These are phyloP conservation scores for Ceratocystis colombiana DNA, from an alignment of 2,329 filamentous ascomycete genomes.

Conservation along the genomic window DNA sequence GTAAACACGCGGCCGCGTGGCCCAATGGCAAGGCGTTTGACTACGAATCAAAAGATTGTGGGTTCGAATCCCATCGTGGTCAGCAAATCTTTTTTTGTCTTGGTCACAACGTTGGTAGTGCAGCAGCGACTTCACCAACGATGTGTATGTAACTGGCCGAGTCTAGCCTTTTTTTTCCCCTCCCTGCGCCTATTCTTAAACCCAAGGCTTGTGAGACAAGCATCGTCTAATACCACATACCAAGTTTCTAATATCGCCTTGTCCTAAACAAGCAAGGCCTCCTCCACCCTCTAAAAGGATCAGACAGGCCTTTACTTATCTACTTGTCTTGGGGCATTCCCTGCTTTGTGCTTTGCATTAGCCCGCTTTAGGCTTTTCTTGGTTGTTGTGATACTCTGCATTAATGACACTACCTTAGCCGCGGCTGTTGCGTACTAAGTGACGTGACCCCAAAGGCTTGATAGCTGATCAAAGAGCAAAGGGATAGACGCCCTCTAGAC, in stretches of 20 bases:
- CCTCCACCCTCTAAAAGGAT: background rate
- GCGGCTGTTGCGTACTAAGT: background rate
- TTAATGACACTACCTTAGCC: background rate
- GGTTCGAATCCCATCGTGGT: constrained; percentile 23
- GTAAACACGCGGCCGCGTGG: constrained; percentile 19
- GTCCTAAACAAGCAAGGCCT: background rate
- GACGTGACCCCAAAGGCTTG: too few relatives aligned
- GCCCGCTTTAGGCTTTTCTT: background rate
- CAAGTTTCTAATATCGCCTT: background rate
- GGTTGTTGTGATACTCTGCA: background rate
- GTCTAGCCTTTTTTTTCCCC: background rate
- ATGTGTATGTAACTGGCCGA: background rate
- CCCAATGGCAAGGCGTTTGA: constrained; percentile 24
- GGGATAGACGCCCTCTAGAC: too few relatives aligned
- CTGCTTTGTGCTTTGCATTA: background rate
- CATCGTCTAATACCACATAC: background rate
- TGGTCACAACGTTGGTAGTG: background rate
- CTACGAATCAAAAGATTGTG: constrained; percentile 25
- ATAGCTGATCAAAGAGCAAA: too few relatives aligned
- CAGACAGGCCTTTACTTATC: background rate
- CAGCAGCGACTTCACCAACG: background rate
- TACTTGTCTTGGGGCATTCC: background rate
- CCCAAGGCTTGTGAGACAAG: background rate
- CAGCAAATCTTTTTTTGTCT: background rate
- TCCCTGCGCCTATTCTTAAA: background rate